Percentiles rank a stretch among this genome's conserved stretches.
Conservation (phyloP, 2,329 filamentous ascomycete genomes). For the Aspergillus alliaceus region DNA sequence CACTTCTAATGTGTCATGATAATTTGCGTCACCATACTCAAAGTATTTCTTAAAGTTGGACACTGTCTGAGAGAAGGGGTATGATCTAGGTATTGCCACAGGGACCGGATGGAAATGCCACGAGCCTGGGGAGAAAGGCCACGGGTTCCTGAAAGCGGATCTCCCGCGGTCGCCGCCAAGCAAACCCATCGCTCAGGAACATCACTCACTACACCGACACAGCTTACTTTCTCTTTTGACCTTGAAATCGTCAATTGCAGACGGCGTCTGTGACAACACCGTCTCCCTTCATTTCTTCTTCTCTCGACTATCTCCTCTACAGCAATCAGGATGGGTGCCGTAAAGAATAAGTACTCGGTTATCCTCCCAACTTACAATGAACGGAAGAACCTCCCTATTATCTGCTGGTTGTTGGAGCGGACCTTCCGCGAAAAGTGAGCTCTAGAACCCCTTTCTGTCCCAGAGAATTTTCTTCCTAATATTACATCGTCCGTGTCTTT, state of each 20-base stretch:
- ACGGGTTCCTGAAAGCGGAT: slow-evolving; percentile 13
- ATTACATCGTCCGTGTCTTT: not conserved
- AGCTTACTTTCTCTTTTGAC: too few species aligned
- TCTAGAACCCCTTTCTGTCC: not conserved
- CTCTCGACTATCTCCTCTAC: not conserved
- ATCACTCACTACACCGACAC: not conserved
- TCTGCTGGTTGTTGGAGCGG: slow-evolving; percentile 88
- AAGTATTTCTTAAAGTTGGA: too few species aligned
- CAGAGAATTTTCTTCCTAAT: not conserved
- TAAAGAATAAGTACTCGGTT: slow-evolving; percentile 85
- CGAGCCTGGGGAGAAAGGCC: slow-evolving; percentile 5
- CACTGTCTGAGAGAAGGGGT: too few species aligned
- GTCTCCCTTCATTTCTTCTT: not conserved
- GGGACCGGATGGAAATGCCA: not conserved
- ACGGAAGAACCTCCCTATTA: slow-evolving; percentile 93
- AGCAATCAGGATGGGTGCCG: slow-evolving; percentile 32
- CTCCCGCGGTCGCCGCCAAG: slow-evolving; percentile 5
- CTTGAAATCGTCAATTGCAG: not conserved
- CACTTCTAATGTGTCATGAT: too few species aligned
- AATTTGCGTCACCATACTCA: too few species aligned
- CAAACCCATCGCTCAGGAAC: slow-evolving; percentile 8
- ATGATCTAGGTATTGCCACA: not conserved
- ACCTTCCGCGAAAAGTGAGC: slow-evolving; percentile 85
- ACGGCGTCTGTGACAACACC: not conserved
- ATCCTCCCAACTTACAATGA: slow-evolving; percentile 99